phyloP scores from a whole-genome alignment of 148 eudicot genomes.

The Euryodendron excelsum region DNA sequence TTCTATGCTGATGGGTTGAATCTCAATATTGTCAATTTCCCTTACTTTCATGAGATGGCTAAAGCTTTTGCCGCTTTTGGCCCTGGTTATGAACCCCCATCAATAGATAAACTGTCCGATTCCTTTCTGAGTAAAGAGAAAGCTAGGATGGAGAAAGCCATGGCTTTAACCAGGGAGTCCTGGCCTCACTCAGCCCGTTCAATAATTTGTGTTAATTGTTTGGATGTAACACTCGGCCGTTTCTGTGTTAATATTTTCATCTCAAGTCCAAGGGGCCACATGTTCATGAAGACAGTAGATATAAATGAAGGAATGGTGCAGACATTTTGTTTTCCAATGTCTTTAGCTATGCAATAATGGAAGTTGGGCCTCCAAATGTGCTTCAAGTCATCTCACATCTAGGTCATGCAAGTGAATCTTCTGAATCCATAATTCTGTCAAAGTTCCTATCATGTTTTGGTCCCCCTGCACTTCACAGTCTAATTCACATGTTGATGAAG shows the following conservation, averaged over 20 bases:
- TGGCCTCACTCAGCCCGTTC: slow-evolving; percentile 51
- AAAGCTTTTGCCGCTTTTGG: slow-evolving; percentile 41
- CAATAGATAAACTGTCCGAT: slow-evolving; percentile 42
- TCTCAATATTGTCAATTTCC: slow-evolving; percentile 32
- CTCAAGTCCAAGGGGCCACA: slow-evolving; percentile 46
- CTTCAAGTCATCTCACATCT: slow-evolving; percentile 48
- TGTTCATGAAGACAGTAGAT: slow-evolving; percentile 44
- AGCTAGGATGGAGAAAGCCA: slow-evolving; percentile 37
- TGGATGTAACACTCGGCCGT: slow-evolving; percentile 41
- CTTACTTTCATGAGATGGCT: slow-evolving; percentile 42
- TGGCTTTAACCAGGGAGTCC: slow-evolving; percentile 40
- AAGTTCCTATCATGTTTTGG: slow-evolving; percentile 49
- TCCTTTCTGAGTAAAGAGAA: slow-evolving; percentile 45
- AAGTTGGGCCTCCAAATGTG: slow-evolving; percentile 42
- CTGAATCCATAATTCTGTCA: slow-evolving; percentile 32
- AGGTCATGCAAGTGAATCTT: slow-evolving; percentile 44
- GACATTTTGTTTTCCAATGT: slow-evolving; percentile 35
- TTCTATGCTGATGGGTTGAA: slow-evolving; percentile 48
- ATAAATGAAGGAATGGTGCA: slow-evolving; percentile 39
- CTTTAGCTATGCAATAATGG: slow-evolving; percentile 33
- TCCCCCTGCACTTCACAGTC: slow-evolving; percentile 55
- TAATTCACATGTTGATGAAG: slow-evolving; percentile 40
- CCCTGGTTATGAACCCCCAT: slow-evolving; percentile 45
- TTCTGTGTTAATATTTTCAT: slow-evolving; percentile 44
- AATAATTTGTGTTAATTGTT: slow-evolving; percentile 37